Evolutionary conservation across 768 basidiomycete genomes (phyloP), one percentile per base, ranked within the genome.

Genomic region (Kwoniella europaea): DNA sequence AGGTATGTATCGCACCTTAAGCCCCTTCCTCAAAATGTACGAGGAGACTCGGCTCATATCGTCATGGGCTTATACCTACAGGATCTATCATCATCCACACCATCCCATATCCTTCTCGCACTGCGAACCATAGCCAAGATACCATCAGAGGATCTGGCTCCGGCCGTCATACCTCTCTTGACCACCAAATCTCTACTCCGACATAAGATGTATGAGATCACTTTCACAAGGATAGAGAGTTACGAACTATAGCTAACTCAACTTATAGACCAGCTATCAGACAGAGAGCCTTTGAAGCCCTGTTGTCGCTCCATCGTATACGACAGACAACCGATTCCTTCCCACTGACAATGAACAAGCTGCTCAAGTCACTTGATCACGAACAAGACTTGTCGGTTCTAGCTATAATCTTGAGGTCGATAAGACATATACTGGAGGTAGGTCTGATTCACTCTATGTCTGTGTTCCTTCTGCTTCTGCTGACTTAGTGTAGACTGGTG

Each of bases 101-200:
- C 70, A 3, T 52, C 68, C 1, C 55, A 71, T 43, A 66, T 75
- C 24, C 69, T 81, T 4, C 68, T 81, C 4, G 78, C 75, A 20
- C 61, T 79, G 41, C 65, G 69, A 10, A 63, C 67, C 10, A 76
- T 81, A 53, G 60, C 72, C 50, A 74, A 75, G 56, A 55, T 75
- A 35, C 78, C 78, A 15, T 75, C 73, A 3, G 3, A 4, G 12
- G 78, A 79, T 44, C 63, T 81, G 0, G 71, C 18, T 15, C 78
- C 80, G 1, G 80, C 80, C 29, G 73, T 81, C 15, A 72, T 68
- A 13, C 77, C 76, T 1, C 43, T 79, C 5, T 64, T 81, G 1
- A 68, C 63, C 2, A 62, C 72, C 4, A 73, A 73, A 24, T 20
- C 52, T 2, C 41, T 81, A 13, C 63, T 81, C 7, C 65, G 66